Evolutionary conservation across 768 basidiomycete genomes (phyloP).

Genomic region (Amanita thiersii): DNA sequence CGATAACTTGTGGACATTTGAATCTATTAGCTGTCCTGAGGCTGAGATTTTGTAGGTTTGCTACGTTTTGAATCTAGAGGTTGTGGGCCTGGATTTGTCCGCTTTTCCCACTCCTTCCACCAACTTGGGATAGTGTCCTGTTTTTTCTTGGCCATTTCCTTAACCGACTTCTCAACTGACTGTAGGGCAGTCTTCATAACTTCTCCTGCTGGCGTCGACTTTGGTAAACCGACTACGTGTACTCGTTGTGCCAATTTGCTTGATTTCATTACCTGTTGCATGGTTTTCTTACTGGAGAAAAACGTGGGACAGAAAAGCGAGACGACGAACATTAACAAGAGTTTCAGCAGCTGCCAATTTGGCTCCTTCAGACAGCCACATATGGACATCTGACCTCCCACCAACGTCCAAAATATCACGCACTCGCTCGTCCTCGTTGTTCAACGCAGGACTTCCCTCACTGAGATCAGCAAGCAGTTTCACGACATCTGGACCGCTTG

Average conservation of each 20-base stretch:
- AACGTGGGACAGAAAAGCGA: not conserved
- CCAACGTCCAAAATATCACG: conserved; percentile 2
- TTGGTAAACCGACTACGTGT: not conserved
- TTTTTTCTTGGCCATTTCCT: conserved; percentile 13
- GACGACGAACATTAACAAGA: conserved; percentile 3
- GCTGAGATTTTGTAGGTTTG: not conserved
- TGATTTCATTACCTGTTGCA: conserved; percentile 3
- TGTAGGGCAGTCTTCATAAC: conserved; percentile 13
- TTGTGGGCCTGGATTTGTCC: not conserved
- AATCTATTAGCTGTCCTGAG: not conserved
- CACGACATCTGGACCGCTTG: not conserved
- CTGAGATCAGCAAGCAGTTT: conserved; percentile 6
- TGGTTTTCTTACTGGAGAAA: not conserved
- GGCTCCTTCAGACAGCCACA: conserved; percentile 2
- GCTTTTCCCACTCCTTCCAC: conserved; percentile 21
- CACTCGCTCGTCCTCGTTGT: conserved; percentile 3
- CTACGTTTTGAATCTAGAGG: not conserved
- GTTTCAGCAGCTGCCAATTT: conserved; percentile 1
- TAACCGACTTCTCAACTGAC: conserved; percentile 11
- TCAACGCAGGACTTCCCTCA: conserved; percentile 1
- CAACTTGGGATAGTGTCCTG: conserved; percentile 17
- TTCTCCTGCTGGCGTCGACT: conserved; percentile 1
- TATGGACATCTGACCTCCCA: not conserved
- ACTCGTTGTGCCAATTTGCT: not conserved
- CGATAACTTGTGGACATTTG: too few species aligned